Conservation (phyloP, 2,329 filamentous ascomycete genomes). For the Cladosporium sp. region DNA sequence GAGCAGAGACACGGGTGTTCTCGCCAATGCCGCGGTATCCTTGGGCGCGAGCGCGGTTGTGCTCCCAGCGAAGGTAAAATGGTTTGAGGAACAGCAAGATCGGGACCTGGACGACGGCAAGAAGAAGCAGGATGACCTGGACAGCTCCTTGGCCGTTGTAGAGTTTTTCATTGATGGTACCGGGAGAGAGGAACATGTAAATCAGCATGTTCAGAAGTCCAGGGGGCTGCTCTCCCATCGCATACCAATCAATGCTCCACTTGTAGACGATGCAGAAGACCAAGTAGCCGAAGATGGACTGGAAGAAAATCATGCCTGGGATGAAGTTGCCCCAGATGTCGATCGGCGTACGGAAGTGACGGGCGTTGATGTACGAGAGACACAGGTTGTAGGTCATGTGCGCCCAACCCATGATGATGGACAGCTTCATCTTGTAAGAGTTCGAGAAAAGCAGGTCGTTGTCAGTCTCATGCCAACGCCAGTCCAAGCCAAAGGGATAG, state of each 20-base stretch:
- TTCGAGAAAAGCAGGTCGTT: conserved; percentile 95
- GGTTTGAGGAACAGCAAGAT: conserved; percentile 92
- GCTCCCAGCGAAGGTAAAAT: conserved; percentile 86
- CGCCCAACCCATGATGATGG: conserved; percentile 91
- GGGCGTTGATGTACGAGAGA: conserved; percentile 86
- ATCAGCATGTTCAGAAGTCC: conserved; percentile 97
- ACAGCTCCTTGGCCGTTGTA: conserved; percentile 71
- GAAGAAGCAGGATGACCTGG: conserved; percentile 70
- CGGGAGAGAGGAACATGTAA: conserved; percentile 96
- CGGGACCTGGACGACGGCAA: conserved; percentile 83
- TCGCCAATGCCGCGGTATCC: conserved; percentile 94
- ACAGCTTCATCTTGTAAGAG: conserved; percentile 99
- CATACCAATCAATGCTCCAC: conserved; percentile 85
- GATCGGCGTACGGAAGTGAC: conserved; percentile 88
- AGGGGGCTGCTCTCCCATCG: conserved; percentile 62
- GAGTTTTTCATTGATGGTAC: conserved; percentile 64
- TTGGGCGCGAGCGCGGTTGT: conserved; percentile 78
- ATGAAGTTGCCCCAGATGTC: conserved; percentile 98
- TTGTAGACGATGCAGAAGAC: conserved; percentile 94
- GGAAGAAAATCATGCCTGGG: conserved; percentile 99
- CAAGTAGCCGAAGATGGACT: conserved; percentile 95
- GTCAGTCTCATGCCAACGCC: conserved; percentile 92
- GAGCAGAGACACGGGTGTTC: conserved; percentile 75
- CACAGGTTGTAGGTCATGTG: conserved; percentile 99
- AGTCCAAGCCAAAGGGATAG: conserved; percentile 93